A percentile compares a stretch with the other conserved stretches of the same genome.
Evolutionary conservation across 495 filamentous ascomycete species (phyloP).

Genomic region (Cenococcum geophilum): DNA sequence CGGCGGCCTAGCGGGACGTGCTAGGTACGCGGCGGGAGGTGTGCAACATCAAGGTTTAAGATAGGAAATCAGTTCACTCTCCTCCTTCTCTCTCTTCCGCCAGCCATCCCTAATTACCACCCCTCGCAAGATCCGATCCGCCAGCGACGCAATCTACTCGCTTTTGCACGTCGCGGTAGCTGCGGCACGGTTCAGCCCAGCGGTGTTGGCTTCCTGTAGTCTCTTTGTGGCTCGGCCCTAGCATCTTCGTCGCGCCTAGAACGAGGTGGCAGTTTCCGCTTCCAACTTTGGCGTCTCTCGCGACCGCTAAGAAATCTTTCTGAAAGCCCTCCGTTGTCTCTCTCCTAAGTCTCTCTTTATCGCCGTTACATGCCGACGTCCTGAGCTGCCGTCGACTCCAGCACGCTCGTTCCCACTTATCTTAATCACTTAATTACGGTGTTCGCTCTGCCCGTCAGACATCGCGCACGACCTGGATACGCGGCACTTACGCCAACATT

Average conservation of each 20-base stretch:
- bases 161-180: constrained; percentile 17
- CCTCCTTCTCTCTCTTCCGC: not conserved
- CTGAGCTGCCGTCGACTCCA: constrained; percentile 15
- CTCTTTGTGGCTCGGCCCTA: constrained; percentile 7
- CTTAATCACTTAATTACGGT: constrained; percentile 33
- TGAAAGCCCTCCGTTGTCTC: not conserved
- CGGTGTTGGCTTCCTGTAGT: constrained; percentile 3
- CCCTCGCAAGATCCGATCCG: not conserved
- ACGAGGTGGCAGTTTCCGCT: constrained; percentile 10
- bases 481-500: constrained; percentile 19
- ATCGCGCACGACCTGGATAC: constrained; percentile 6
- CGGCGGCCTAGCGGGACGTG: constrained; percentile 10
- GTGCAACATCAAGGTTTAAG: constrained; percentile 20
- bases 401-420: constrained; percentile 30
- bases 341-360: constrained; percentile 26
- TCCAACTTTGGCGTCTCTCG: constrained; percentile 10
- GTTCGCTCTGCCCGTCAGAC: not conserved
- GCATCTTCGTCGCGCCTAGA: constrained; percentile 16
- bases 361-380: constrained; percentile 26
- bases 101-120: constrained; percentile 4
- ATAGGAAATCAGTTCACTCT: constrained; percentile 12
- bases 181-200: constrained; percentile 5
- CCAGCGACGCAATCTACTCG: constrained; percentile 13
- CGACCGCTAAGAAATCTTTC: constrained; percentile 17
- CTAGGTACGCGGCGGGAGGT: constrained; percentile 16